Percentiles rank a stretch among this genome's conserved stretches.
phyloP scores from a whole-genome alignment of 2,329 filamentous ascomycete genomes.

The Fusarium sp. region DNA sequence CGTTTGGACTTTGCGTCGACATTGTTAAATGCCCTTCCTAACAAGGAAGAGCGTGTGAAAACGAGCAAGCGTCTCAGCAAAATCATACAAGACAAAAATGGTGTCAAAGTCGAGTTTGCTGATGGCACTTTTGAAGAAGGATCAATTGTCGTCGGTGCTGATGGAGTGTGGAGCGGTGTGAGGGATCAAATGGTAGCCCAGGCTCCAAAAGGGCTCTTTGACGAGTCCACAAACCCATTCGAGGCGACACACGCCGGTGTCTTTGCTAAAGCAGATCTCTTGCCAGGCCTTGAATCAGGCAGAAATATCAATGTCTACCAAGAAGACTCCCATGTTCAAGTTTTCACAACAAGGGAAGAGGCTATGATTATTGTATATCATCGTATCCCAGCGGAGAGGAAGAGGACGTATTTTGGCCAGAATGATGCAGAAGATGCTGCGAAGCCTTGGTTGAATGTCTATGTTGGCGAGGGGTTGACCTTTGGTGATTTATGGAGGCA shows the following conservation, averaged over 20 bases:
- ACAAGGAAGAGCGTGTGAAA: conserved; percentile 9
- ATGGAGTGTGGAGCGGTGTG: conserved; percentile 23
- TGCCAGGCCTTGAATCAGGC: neutral
- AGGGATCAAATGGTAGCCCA: conserved; percentile 21
- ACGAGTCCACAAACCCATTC: conserved; percentile 17
- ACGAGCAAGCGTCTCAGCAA: conserved; percentile 23
- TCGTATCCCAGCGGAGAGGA: conserved; percentile 12
- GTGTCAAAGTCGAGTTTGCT: conserved; percentile 14
- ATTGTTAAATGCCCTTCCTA: conserved; percentile 9
- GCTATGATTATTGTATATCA: conserved; percentile 18
- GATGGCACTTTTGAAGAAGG: conserved; percentile 21
- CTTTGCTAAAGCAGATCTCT: neutral
- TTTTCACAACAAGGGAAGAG: conserved; percentile 18
- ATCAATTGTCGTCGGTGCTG: conserved; percentile 2
- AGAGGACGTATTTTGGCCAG: conserved; percentile 21
- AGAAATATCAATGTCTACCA: conserved; percentile 26
- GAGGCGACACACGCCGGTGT: conserved; percentile 13
- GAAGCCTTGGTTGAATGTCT: conserved; percentile 15
- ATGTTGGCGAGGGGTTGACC: neutral
- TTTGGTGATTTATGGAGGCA: conserved; percentile 27
- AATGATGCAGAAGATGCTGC: conserved; percentile 26
- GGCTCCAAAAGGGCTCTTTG: conserved; percentile 23
- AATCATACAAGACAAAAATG: neutral
- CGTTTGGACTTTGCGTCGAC: conserved; percentile 16
- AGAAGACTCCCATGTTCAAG: conserved; percentile 16